phyloP scores from a whole-genome alignment of 208 protist species.

The Trichomonas vaginalis region DNA sequence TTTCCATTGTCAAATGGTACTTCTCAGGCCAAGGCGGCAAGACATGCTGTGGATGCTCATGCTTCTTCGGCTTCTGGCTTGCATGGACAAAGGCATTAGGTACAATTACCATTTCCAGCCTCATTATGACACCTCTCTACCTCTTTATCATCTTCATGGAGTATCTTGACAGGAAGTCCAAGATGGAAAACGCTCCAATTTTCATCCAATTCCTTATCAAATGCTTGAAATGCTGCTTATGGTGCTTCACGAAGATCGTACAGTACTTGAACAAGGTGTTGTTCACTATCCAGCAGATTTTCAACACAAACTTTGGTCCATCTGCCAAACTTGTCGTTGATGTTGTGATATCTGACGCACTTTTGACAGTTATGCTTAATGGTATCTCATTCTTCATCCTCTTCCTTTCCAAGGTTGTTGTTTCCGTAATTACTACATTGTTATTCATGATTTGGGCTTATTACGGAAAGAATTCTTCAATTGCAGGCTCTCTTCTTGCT shows the following conservation, averaged over 20 bases:
- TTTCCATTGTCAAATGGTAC: background rate
- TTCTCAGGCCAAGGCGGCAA: background rate
- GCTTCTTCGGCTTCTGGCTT: background rate
- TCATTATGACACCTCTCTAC: background rate
- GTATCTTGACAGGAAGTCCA: background rate
- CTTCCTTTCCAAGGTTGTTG: background rate
- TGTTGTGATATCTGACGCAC: background rate
- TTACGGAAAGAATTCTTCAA: background rate
- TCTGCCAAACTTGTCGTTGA: background rate
- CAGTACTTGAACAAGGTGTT: background rate
- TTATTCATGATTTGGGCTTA: background rate
- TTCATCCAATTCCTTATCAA: background rate
- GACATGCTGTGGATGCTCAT: background rate
- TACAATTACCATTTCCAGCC: background rate
- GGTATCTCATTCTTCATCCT: background rate
- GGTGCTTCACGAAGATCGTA: background rate
- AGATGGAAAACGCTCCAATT: too few species aligned
- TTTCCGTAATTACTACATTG: background rate
- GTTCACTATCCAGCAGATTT: background rate
- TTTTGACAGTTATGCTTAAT: background rate
- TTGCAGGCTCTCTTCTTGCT: background rate
- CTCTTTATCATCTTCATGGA: background rate
- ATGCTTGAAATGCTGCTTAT: background rate
- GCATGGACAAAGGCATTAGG: background rate
- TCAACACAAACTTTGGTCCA: background rate